Conservation (phyloP, 2,329 filamentous ascomycete genomes). For the Neospermospora avenae region DNA sequence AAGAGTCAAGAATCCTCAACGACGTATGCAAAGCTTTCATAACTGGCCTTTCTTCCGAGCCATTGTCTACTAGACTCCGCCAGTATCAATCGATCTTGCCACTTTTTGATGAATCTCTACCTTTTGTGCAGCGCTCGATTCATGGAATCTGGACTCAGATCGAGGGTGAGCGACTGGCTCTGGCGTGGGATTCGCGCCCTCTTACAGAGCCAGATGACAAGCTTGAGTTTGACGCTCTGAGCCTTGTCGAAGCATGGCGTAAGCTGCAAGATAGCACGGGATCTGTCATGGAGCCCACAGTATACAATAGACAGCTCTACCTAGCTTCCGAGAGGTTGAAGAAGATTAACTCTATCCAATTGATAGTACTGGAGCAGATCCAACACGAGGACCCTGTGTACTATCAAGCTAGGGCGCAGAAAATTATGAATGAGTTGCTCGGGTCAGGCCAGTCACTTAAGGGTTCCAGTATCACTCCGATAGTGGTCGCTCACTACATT, state of each 20-base stretch:
- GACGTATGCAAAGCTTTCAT: conserved; percentile 53
- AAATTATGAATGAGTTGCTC: conserved; percentile 38
- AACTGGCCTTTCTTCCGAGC: conserved; percentile 47
- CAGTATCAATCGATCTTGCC: conserved; percentile 46
- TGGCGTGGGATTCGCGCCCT: conserved; percentile 42
- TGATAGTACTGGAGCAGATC: conserved; percentile 52
- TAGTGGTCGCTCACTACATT: conserved; percentile 46
- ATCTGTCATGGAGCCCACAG: conserved; percentile 42
- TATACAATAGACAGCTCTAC: conserved; percentile 53
- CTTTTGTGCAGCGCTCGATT: conserved; percentile 43
- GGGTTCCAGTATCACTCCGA: conserved; percentile 26
- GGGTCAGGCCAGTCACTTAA: conserved; percentile 16
- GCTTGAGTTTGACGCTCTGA: conserved; percentile 38
- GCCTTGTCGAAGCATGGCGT: conserved; percentile 45
- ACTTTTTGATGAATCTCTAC: conserved; percentile 31
- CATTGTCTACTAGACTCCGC: conserved; percentile 45
- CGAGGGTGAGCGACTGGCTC: conserved; percentile 54
- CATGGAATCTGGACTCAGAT: conserved; percentile 51
- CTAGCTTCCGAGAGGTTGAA: conserved; percentile 47
- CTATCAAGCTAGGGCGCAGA: conserved; percentile 48
- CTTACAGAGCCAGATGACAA: conserved; percentile 37
- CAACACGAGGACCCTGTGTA: conserved; percentile 48
- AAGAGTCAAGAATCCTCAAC: conserved; percentile 49
- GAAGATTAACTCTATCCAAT: conserved; percentile 50
- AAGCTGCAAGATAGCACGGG: conserved; percentile 36